Base-by-base conservation (phyloP, 495 filamentous ascomycete genomes). In the Oidiodendron maius region DNA sequence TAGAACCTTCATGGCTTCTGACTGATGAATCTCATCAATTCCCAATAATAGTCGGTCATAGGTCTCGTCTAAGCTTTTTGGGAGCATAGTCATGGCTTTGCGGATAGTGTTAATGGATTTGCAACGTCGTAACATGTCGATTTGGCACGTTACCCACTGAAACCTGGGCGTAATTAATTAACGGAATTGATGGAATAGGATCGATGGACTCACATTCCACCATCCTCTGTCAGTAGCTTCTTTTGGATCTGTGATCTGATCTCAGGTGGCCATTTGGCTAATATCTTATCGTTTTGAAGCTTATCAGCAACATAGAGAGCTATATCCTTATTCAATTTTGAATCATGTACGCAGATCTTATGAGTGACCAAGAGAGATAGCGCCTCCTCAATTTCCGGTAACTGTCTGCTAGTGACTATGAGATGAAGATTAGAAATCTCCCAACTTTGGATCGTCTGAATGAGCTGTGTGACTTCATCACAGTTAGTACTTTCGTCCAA, bases 171-270 rank as follows among this genome's bases (percentile, higher is more conserved):
- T 38, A 30, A 24, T 20, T 40, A 34, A 49, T 28, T 25, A 5
- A 16, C 12, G 36, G 9, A 40, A 22, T 28, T 35, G 4, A 28
- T 15, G 4, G 15, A 38, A 17, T n/a, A 16, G n/a, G 15, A 21
- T 12, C 20, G 8, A 9, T n/a, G n/a, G 15, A 61, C 64, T 56
- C 23, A 53, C 50, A 53, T 47, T 38, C 50, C 50, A 18, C 25
- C 56, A 8, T 67, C 68, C 36, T 60, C 59, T 0, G 46, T 40
- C 1, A 62, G 44, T 18, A 71, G 39, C 0, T 48, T 44, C 1
- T 56, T 41, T 22, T 63, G 55, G 21, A 69, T 61, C 22, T 64
- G 54, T 4, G 21, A 24, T n/a, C 52, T 50, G 11, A 71, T 41
- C 4, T 53, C 49, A 15, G 41, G 28, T 2, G 49, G 45, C 57